Evolutionary conservation across 2,329 filamentous ascomycete species (phyloP).

Genomic region (Botryotinia narcissicola): DNA sequence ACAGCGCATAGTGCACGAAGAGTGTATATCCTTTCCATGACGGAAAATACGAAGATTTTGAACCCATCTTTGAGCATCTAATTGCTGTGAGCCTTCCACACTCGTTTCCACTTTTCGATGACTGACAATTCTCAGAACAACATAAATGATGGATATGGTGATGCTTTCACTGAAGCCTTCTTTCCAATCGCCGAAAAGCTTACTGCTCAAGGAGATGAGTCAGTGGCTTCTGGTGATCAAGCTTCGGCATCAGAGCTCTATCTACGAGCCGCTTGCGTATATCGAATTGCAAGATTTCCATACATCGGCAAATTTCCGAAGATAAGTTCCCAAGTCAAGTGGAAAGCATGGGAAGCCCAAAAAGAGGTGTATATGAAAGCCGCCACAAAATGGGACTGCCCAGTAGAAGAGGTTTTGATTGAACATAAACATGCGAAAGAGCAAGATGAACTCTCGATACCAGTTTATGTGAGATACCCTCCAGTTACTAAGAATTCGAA

Average conservation of each 20-base stretch:
- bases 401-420: conserved; percentile 60
- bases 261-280: conserved; percentile 69
- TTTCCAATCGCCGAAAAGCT: conserved; percentile 60
- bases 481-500: conserved; percentile 41
- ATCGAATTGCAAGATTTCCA: conserved; percentile 71
- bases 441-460: conserved; percentile 48
- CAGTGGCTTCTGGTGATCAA: conserved; percentile 47
- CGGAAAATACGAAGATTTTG: conserved; percentile 64
- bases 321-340: conserved; percentile 49
- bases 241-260: conserved; percentile 60
- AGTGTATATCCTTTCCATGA: conserved; percentile 75
- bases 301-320: conserved; percentile 46
- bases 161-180: conserved; percentile 63
- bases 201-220: conserved; percentile 50
- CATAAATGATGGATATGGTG: conserved; percentile 63
- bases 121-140: conserved; percentile 42
- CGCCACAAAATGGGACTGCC: conserved; percentile 51
- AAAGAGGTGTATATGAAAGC: conserved; percentile 63
- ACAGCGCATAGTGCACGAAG: conserved; percentile 48
- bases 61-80: conserved; percentile 63
- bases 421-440: conserved; percentile 52
- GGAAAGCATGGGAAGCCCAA: conserved; percentile 62
- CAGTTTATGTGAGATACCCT: conserved; percentile 64
- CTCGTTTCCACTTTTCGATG: neutral
- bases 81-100: conserved; percentile 46